phyloP scores from a whole-genome alignment of 805 yeast genomes.

The Brettanomyces anomalus region DNA sequence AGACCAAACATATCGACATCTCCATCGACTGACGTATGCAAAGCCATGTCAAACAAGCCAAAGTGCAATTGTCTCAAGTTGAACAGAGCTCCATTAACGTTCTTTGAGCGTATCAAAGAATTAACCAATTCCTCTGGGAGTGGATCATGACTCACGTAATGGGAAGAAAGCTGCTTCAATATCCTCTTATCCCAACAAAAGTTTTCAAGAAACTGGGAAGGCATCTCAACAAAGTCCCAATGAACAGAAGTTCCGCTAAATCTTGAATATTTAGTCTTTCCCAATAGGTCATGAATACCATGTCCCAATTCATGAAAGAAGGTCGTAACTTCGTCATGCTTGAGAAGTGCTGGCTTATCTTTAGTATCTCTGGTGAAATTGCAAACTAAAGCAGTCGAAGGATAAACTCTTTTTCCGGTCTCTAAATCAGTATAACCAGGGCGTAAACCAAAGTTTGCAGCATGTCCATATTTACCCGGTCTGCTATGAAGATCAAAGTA shows the following conservation, averaged over 20 bases:
- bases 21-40: conserved; percentile 44
- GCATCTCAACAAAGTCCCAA: conserved; percentile 87
- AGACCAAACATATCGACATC: conserved; percentile 41
- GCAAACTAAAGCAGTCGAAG: conserved; percentile 75
- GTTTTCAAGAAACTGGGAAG: conserved; percentile 81
- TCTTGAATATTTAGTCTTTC: conserved; percentile 52
- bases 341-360: conserved; percentile 63
- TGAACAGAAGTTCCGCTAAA: conserved; percentile 74
- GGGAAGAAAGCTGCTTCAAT: conserved; percentile 51
- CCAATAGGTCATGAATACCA: conserved; percentile 73
- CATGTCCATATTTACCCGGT: conserved; percentile 82
- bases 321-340: conserved; percentile 72
- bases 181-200: conserved; percentile 76
- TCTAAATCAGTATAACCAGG: conserved; percentile 47
- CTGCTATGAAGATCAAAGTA: conserved; percentile 80
- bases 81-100: conserved; percentile 66
- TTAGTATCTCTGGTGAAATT: conserved; percentile 71
- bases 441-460: conserved; percentile 67
- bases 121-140: conserved; percentile 50
- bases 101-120: conserved; percentile 54
- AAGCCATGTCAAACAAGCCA: conserved; percentile 65
- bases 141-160: conserved; percentile 47
- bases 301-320: conserved; percentile 89
- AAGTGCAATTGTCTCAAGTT: conserved; percentile 72
- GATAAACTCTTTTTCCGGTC: conserved; percentile 42